Evolutionary conservation across 2,329 filamentous ascomycete genomes (phyloP).

Genomic region (Fusarium nurragi): DNA sequence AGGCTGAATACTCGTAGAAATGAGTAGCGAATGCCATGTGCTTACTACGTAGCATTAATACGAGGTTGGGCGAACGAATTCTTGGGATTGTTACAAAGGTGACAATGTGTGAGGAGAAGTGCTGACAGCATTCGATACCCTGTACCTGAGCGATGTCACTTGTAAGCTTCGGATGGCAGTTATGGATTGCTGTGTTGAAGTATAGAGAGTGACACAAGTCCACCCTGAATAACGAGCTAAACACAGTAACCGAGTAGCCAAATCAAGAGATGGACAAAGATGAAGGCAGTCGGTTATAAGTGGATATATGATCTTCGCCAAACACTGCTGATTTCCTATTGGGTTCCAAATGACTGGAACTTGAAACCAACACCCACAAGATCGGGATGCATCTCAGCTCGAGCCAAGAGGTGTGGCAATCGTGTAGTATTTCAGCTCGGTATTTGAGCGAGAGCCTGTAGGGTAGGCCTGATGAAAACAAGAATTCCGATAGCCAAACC

Average conservation of each 20-base stretch:
- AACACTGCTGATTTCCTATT: neutral
- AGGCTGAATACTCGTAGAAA: neutral
- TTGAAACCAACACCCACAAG: neutral
- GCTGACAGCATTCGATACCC: constrained; percentile 21
- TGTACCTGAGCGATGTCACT: constrained; percentile 1
- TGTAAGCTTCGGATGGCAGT: neutral
- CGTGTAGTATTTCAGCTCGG: no score
- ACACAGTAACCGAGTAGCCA: constrained; percentile 1
- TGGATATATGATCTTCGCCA: neutral
- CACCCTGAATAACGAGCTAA: neutral
- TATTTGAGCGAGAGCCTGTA: neutral
- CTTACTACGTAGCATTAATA: neutral
- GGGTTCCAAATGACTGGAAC: constrained; percentile 2
- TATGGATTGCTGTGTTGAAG: neutral
- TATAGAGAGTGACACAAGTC: neutral
- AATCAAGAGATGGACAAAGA: neutral
- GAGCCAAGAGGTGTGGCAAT: neutral
- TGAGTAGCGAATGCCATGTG: neutral
- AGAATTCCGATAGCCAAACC: neutral
- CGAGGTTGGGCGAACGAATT: constrained; percentile 7
- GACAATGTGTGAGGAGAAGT: constrained; percentile 6
- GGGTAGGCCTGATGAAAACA: neutral
- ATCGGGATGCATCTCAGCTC: neutral
- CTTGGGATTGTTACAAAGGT: neutral
- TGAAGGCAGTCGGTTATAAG: neutral